Base-by-base conservation (phyloP, 352 stramenopile species). In the Globisporangium recalcitrans region DNA sequence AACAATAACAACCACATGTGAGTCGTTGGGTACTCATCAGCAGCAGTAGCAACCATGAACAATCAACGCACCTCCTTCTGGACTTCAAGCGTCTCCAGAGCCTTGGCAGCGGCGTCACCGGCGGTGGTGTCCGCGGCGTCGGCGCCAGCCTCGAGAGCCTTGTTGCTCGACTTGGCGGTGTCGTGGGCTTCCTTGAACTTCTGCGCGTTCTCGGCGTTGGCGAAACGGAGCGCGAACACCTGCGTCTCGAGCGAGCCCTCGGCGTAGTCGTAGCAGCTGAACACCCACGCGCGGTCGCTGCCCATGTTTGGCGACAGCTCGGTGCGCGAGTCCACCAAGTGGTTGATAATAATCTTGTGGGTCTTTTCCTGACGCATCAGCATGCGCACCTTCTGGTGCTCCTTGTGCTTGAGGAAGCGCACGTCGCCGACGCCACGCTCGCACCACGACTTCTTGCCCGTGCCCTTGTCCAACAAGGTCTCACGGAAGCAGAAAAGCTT, bases 301-400 rank as follows among this genome's bases (percentile, higher is more conserved):
- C 96, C 96, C 58, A 96, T 97, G 84, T 99, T 99, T 16, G 96
- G 92, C 70, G 96, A 87, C 34, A 99, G 79, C 48, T 96, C 88
- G 67, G 98, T 98, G 56, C 96, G 88, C 40, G 96, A 96, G 81
- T 99, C 96, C 13, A 98, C 77, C 38, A 98, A 81, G 81, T 99
- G 96, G 77, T 99, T 99, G 58, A 93, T 83, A 77, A 99, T 95
- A 67, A 99, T 93, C 82, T 99, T 99, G 90, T 98, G 97, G 31
- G 96, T 99, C 78, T 99, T 99, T 75, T 99, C 97, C 76, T 99
- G 96, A 61, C 96, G 88, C 97, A 99, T 99, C 27, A 99, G 82
- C 58, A 98, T 78, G 66, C 97, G 90, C 64, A 99, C 87, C 72
- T 96, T 96, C 63, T 91, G 79, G 71, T 88, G 76, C 67, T 98